A percentile compares a stretch with the other conserved stretches of the same genome.
Conservation (phyloP, 2,329 filamentous ascomycete species). For the Colletotrichum viniferum region DNA sequence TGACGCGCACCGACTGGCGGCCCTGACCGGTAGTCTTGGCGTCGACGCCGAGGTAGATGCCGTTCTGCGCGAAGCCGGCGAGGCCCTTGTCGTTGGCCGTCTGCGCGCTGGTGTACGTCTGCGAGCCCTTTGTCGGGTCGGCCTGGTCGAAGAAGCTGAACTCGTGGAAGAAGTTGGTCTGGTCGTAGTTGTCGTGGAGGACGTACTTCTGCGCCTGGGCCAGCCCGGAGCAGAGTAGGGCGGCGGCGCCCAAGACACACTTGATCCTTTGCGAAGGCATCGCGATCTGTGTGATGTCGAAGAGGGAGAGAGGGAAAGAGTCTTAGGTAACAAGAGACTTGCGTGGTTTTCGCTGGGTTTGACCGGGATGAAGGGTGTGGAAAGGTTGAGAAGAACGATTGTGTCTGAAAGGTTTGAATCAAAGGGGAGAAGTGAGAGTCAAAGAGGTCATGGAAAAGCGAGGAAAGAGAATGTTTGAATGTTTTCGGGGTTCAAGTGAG, state of each 20-base stretch:
- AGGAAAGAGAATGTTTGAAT: neutral
- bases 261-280: slow-evolving; percentile 15
- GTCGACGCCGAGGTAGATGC: slow-evolving; percentile 75
- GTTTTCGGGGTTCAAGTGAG: neutral
- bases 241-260: slow-evolving; percentile 6
- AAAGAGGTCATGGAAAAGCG: neutral
- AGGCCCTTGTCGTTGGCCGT: slow-evolving; percentile 63
- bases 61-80: slow-evolving; percentile 58
- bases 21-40: slow-evolving; percentile 62
- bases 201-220: slow-evolving; percentile 39
- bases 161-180: slow-evolving; percentile 58
- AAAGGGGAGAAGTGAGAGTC: slow-evolving; percentile 4
- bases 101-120: slow-evolving; percentile 67
- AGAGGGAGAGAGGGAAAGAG: neutral
- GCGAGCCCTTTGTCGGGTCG: slow-evolving; percentile 79
- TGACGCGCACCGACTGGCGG: slow-evolving; percentile 72
- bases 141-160: slow-evolving; percentile 59
- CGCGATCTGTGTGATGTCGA: neutral
- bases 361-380: neutral
- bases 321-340: neutral
- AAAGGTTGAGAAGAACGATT: neutral
- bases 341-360: neutral
- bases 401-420: slow-evolving; percentile 13
- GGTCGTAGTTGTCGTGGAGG: slow-evolving; percentile 53
- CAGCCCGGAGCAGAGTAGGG: slow-evolving; percentile 23